Percentiles rank a stretch among this genome's conserved stretches.
These are phyloP conservation scores for Ensete glaucum DNA, from an alignment of 176 grass and related monocot species.

Conservation along the genomic window DNA sequence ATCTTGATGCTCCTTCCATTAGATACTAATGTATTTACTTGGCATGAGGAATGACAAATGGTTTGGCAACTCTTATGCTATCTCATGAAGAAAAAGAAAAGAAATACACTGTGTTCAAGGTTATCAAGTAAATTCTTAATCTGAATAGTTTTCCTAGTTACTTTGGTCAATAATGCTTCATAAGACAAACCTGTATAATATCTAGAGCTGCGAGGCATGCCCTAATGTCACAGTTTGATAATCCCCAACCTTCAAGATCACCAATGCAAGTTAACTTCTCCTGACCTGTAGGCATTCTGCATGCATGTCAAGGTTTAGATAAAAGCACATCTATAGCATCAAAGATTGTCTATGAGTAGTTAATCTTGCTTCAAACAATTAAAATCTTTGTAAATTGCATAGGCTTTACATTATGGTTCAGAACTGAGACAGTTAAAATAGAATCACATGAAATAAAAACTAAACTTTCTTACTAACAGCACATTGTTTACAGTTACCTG, in stretches of 20 bases:
- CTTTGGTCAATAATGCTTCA: background rate
- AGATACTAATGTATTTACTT: no score
- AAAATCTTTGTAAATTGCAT: background rate
- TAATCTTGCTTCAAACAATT: background rate
- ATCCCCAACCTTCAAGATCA: slow-evolving; percentile 62
- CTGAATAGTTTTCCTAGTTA: no score
- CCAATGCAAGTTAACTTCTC: slow-evolving; percentile 60
- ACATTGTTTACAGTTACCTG: background rate
- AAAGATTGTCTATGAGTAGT: background rate
- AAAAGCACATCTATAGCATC: background rate
- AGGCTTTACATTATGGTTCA: background rate
- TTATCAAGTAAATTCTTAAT: no score
- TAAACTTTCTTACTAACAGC: background rate
- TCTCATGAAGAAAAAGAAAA: no score
- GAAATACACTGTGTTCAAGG: no score
- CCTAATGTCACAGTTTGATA: slow-evolving; percentile 54
- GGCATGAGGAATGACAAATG: no score
- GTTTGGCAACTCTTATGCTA: no score
- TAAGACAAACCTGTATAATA: slow-evolving; percentile 46
- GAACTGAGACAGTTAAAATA: background rate
- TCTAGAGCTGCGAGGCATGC: slow-evolving; percentile 54
- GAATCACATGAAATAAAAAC: background rate
- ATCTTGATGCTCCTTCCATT: no score
- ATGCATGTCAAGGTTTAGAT: background rate
- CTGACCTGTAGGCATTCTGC: slow-evolving; percentile 33